Evolutionary conservation across 371 early-diverging fungal species (phyloP).

Genomic region (Mucor lusitanicus): DNA sequence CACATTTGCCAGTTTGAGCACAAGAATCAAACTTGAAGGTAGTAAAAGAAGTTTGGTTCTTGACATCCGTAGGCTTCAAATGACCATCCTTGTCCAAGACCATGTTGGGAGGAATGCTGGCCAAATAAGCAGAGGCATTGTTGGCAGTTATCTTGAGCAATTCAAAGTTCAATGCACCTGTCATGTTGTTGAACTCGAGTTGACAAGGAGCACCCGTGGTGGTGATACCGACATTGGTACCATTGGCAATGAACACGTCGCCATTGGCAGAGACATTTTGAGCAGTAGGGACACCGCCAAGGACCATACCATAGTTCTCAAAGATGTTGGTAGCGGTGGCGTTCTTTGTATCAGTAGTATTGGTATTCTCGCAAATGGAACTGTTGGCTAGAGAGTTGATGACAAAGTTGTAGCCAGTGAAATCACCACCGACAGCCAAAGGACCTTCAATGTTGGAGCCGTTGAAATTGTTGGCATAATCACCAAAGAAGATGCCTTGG

Average conservation of each 20-base stretch:
- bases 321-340: background rate
- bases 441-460: background rate
- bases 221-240: background rate
- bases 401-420: background rate
- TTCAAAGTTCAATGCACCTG: background rate
- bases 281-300: background rate
- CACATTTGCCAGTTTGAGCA: background rate
- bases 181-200: background rate
- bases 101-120: background rate
- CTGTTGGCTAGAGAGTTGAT: background rate
- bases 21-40: conserved; percentile 6
- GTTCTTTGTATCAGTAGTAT: background rate
- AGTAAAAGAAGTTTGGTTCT: background rate
- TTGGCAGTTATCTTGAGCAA: background rate
- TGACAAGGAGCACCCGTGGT: background rate
- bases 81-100: background rate
- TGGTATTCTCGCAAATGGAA: background rate
- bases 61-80: background rate
- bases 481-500: conserved; percentile 10
- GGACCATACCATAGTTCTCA: conserved; percentile 3
- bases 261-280: background rate
- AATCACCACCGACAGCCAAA: conserved; percentile 7
- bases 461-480: background rate
- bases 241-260: background rate
- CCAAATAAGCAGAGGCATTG: background rate